Evolutionary conservation across 2,329 filamentous ascomycete species (phyloP), one percentile per base, ranked within the genome.

Genomic region (Dothistroma pini): DNA sequence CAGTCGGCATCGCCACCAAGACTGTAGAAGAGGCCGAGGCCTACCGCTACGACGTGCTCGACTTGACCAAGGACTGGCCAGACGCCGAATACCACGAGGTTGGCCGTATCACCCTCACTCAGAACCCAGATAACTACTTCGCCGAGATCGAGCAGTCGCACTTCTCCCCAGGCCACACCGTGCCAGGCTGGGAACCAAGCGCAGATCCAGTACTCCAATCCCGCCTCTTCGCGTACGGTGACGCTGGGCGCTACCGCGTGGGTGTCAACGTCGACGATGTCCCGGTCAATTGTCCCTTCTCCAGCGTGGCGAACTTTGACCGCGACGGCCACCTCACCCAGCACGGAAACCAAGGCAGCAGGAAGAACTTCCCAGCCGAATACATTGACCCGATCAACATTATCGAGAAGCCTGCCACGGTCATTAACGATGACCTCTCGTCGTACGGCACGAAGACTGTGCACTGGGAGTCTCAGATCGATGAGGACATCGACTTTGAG

Each of bases 41-140:
- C 53, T 74, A 83, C n/a, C 78, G 79, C 4, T 83, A 83, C 61
- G 80, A 83, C 56, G 77, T 79, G 8, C 82, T 84, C 62, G 81
- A 84, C 63, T 75, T 83, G 4, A 83, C 82, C 38, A 83, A 83
- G 68, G 75, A 83, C 57, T 84, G 81, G 81, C 80, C 80, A 1
- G 72, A 77, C 38, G 72, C 72, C 25, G 71, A 77, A 50, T 83
- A 82, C 63, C 81, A 66, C 22, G 66, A 66, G 32, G 79, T 83
- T 54, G 81, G 82, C 2, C 76, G 76, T 16, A 73, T 84, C 0
- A 77, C 80, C 0, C 71, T 84, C 8, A 84, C 83, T 71, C 82
- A 81, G 70, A 83, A 83, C 70, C 80, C 80, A 0, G 80, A 82
- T 62, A 80, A 82, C 70, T 83, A 77, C 70, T 76, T 79, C 64